Base-by-base conservation (phyloP, 2,329 filamentous ascomycete genomes). In the Trichoderma gracile region DNA sequence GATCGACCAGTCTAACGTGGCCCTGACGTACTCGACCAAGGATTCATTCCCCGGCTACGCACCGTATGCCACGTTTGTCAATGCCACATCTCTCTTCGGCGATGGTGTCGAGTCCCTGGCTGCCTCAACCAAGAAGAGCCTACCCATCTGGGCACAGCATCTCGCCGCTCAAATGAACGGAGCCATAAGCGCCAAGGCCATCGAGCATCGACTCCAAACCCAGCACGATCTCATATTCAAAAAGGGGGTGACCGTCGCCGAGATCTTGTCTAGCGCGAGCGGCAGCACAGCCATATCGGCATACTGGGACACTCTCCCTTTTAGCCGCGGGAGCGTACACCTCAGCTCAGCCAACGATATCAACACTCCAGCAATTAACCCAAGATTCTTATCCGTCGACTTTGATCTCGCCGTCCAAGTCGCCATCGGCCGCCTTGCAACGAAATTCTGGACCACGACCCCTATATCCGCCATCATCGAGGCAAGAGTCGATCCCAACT, bases 301-400 rank as follows among this genome's bases (percentile, higher is more conserved):
- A 10, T 75, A 74, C 64, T 80, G 77, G 74, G 66, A 69, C 8
- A 69, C 79, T 10, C 63, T 80, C 10, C 86, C 86, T 0, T 82
- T 85, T 69, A 85, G 82, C 3, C 80, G 86, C 0, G 86, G 86
- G 7, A 78, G 78, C 49, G 81, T 87, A 63, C 87, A 88, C 74
- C 84, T 88, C 66, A 74, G 74, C 17, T 77, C 78, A 5, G 60
- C 76, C 1, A 77, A 81, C 50, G 72, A 78, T 9, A 71, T 71
- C 14, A 77, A 79, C 3, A 72, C 77, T 27, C 80, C 82, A 0
- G 76, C 79, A 25, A 69, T 69, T 45, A 60, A 69, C 49, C 68
- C 68, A 9, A 55, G 54, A 45, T 67, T 43, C 47, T 25, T 66
- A 68, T 79, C 79, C 6, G 74, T 86, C 67, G 80, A 83, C 7